These are phyloP conservation scores for Colletotrichum lindemuthianum DNA, from an alignment of 2,329 filamentous ascomycete species.

Conservation along the genomic window DNA sequence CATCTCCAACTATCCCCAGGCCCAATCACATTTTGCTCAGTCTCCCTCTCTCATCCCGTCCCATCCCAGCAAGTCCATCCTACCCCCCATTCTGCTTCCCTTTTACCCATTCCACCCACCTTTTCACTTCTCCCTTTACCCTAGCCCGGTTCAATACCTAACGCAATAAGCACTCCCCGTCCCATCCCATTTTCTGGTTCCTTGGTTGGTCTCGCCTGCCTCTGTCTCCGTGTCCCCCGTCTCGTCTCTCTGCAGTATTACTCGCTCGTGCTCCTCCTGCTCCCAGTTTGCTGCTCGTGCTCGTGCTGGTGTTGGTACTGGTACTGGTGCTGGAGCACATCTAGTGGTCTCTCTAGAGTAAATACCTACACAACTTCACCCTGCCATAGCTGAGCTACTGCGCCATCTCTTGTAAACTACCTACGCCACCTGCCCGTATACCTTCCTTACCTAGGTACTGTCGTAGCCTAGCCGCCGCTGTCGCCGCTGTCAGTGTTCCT, in stretches of 20 bases:
- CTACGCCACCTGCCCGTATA: neutral
- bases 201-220: slow-evolving; percentile 13
- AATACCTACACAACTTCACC: neutral
- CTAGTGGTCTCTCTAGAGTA: no score
- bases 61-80: slow-evolving; percentile 17
- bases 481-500: slow-evolving; percentile 1
- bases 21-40: slow-evolving; percentile 1
- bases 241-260: neutral
- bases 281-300: no score
- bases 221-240: slow-evolving; percentile 7
- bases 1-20: neutral
- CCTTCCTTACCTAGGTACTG: neutral
- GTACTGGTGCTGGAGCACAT: no score
- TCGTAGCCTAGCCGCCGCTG: neutral
- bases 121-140: neutral
- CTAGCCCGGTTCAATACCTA: neutral
- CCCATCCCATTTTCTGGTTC: slow-evolving; percentile 20
- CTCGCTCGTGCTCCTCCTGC: neutral
- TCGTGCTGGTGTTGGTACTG: no score
- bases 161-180: slow-evolving; percentile 5
- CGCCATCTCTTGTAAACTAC: neutral
- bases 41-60: slow-evolving; percentile 27
- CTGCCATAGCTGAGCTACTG: neutral
- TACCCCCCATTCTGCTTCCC: neutral
- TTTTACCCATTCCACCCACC: neutral